Evolutionary conservation across 768 basidiomycete genomes (phyloP).

Genomic region (Pisolithus orientalis): DNA sequence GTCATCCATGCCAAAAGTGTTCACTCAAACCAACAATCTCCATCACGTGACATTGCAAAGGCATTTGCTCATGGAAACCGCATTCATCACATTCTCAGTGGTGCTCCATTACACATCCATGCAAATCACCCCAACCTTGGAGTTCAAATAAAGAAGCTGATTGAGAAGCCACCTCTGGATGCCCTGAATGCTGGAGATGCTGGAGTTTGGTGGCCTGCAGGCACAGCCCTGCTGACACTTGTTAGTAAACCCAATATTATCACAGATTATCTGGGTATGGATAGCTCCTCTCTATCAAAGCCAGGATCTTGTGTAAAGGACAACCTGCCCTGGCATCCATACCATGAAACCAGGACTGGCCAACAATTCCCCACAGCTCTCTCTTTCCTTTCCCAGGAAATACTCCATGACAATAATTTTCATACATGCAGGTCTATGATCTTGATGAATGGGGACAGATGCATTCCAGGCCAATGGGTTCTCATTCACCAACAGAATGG

Average conservation of each 20-base stretch:
- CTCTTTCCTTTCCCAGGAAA: background rate
- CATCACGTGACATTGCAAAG: constrained; percentile 26
- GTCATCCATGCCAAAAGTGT: constrained; percentile 29
- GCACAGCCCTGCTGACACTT: background rate
- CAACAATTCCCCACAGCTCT: background rate
- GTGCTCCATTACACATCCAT: background rate
- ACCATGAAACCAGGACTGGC: background rate
- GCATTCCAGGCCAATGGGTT: background rate
- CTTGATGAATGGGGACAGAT: background rate
- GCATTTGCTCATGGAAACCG: constrained; percentile 20
- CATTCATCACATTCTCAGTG: constrained; percentile 21
- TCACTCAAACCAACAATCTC: constrained; percentile 31
- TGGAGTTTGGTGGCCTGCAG: background rate
- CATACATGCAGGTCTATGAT: background rate
- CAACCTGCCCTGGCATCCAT: background rate
- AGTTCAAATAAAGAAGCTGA: background rate
- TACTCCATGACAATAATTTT: background rate
- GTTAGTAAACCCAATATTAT: background rate
- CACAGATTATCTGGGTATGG: background rate
- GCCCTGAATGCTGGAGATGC: background rate
- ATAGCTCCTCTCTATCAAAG: background rate
- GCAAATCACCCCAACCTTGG: background rate
- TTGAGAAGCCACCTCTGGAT: background rate
- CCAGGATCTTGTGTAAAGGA: background rate
- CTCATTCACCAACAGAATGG: background rate